phyloP scores from a whole-genome alignment of 305 asterid genomes.

The Plantago coronopus region DNA sequence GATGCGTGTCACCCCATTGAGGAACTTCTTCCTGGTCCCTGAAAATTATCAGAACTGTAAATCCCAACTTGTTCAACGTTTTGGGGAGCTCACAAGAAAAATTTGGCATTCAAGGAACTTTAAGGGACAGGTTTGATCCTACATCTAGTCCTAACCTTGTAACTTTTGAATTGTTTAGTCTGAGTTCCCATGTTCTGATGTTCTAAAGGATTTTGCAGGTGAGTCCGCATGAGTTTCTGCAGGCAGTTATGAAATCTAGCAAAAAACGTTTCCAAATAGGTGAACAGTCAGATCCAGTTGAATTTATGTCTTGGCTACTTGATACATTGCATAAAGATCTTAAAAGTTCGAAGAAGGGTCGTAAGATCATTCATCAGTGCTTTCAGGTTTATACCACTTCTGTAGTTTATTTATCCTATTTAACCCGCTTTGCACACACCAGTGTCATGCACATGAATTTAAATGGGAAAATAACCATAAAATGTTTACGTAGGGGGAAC shows the following conservation, averaged over 20 bases:
- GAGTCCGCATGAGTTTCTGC: constrained; percentile 94
- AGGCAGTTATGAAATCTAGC: constrained; percentile 92
- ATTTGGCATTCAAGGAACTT: constrained; percentile 93
- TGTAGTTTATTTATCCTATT: background rate
- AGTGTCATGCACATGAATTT: no score
- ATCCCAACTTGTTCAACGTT: constrained; percentile 89
- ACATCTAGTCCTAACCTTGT: background rate
- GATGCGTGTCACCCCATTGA: constrained; percentile 94
- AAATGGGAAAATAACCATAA: no score
- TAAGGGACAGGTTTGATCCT: constrained; percentile 77
- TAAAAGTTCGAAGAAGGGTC: constrained; percentile 54
- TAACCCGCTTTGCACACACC: no score
- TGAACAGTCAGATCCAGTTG: constrained; percentile 92
- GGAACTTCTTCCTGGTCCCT: constrained; percentile 93
- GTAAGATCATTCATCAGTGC: constrained; percentile 82
- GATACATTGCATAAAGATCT: constrained; percentile 77
- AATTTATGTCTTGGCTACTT: constrained; percentile 95
- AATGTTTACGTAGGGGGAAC: constrained; percentile 58
- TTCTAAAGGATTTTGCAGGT: constrained; percentile 50
- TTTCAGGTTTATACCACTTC: constrained; percentile 55
- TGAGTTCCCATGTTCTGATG: constrained; percentile 20
- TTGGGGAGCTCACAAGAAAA: constrained; percentile 95
- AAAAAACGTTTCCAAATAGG: constrained; percentile 81
- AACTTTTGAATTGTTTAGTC: constrained; percentile 1
- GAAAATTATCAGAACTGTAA: constrained; percentile 73